Evolutionary conservation across 164 flowering plant genomes (phyloP).

Genomic region (Aristolochia californica): DNA sequence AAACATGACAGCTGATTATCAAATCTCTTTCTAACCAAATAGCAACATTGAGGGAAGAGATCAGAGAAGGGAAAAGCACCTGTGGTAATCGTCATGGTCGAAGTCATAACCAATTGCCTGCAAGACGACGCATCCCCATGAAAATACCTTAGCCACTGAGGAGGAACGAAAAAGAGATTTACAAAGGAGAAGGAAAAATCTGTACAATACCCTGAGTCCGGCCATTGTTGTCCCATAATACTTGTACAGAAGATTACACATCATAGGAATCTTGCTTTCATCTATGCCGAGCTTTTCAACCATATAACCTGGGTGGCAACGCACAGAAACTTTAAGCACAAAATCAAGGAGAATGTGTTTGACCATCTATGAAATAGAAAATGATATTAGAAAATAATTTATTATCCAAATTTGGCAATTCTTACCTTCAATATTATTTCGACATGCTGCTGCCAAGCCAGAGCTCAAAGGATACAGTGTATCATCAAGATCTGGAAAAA

Average conservation of each 20-base stretch:
- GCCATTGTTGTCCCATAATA: slow-evolving; percentile 91
- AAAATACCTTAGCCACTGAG: neutral
- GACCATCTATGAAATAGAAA: neutral
- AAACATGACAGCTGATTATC: neutral
- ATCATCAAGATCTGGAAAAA: slow-evolving; percentile 53
- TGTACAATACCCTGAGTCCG: slow-evolving; percentile 57
- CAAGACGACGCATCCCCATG: neutral
- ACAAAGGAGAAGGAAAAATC: neutral
- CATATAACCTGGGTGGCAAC: slow-evolving; percentile 50
- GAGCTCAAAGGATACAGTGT: slow-evolving; percentile 69
- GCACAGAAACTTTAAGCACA: neutral
- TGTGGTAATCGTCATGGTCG: slow-evolving; percentile 75
- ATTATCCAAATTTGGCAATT: neutral
- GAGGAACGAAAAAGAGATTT: neutral
- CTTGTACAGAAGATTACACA: slow-evolving; percentile 51
- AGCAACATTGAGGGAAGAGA: neutral
- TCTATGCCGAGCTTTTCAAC: slow-evolving; percentile 58
- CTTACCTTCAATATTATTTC: slow-evolving; percentile 56
- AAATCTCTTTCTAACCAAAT: neutral
- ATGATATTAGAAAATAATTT: neutral
- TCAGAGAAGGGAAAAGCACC: slow-evolving; percentile 27
- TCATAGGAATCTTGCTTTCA: slow-evolving; percentile 36
- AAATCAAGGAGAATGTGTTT: neutral
- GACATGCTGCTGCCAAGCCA: slow-evolving; percentile 41
- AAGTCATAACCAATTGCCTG: slow-evolving; percentile 82